phyloP scores from a whole-genome alignment of 2,329 filamentous ascomycete genomes.

The Xylariomycetidae sp. region DNA sequence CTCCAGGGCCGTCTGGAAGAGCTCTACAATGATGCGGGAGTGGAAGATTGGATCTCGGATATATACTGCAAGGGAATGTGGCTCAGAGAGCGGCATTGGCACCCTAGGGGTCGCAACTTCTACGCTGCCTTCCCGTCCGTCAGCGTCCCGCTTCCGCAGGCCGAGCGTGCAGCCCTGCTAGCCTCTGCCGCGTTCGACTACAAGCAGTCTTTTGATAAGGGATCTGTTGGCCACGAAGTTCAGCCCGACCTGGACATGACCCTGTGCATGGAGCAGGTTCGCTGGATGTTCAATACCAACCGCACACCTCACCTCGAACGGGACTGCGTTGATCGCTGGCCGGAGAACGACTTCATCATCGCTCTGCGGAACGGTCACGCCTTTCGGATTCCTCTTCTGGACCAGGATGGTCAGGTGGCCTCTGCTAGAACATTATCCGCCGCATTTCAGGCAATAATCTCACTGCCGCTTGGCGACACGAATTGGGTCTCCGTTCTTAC shows the following conservation, averaged over 20 bases:
- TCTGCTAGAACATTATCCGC: slow-evolving; percentile 2
- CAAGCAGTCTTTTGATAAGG: slow-evolving; percentile 4
- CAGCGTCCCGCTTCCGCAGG: slow-evolving; percentile 7
- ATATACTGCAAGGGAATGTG: neutral
- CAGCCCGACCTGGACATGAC: slow-evolving; percentile 1
- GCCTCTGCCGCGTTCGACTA: slow-evolving; percentile 3
- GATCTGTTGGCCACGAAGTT: slow-evolving; percentile 5
- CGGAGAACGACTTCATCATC: slow-evolving; percentile 5
- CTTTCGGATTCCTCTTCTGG: slow-evolving; percentile 5
- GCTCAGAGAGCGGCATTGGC: neutral
- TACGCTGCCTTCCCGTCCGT: too few species aligned
- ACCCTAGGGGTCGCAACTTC: neutral
- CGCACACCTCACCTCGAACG: slow-evolving; percentile 1
- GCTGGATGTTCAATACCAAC: slow-evolving; percentile 9
- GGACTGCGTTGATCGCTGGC: slow-evolving; percentile 5
- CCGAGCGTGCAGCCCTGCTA: slow-evolving; percentile 7
- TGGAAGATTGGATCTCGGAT: neutral
- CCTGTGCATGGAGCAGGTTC: slow-evolving; percentile 4
- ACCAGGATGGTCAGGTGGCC: slow-evolving; percentile 1
- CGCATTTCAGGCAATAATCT: slow-evolving; percentile 6
- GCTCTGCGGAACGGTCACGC: slow-evolving; percentile 7
- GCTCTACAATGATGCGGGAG: neutral
- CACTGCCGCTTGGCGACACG: slow-evolving; percentile 1
- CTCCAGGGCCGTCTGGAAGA: neutral
- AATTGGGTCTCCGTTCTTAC: slow-evolving; percentile 5